Conservation (phyloP, 2,329 filamentous ascomycete genomes). For the Orbilia ellipsospora region DNA sequence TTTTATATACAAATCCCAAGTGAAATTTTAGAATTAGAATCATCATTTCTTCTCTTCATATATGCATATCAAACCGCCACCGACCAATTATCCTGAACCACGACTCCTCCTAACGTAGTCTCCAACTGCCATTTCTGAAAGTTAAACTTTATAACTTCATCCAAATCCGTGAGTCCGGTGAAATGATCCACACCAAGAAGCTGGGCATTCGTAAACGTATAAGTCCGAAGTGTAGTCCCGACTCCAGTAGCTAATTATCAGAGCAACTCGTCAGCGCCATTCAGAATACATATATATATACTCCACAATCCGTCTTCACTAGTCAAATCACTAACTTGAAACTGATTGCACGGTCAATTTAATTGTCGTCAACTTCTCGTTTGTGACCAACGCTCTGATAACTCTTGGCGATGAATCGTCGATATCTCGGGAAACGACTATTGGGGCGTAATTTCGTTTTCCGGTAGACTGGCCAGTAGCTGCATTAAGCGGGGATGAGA, state of each 20-base stretch:
- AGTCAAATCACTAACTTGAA: background rate
- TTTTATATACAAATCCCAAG: no score
- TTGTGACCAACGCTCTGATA: constrained; percentile 4
- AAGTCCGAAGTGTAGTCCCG: constrained; percentile 11
- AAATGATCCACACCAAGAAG: constrained; percentile 4
- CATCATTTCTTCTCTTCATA: background rate
- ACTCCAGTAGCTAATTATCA: constrained; percentile 4
- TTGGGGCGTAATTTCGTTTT: constrained; percentile 20
- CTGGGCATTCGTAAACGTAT: constrained; percentile 25
- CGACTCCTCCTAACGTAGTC: constrained; percentile 5
- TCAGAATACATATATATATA: background rate
- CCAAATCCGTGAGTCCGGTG: background rate
- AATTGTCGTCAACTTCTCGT: constrained; percentile 8
- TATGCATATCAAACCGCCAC: background rate
- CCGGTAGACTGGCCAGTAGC: constrained; percentile 2
- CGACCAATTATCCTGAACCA: constrained; percentile 8
- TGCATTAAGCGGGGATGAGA: background rate
- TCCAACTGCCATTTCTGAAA: constrained; percentile 20
- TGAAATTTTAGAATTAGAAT: background rate
- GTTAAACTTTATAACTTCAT: constrained; percentile 14
- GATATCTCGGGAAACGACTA: constrained; percentile 14
- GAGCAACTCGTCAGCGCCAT: background rate
- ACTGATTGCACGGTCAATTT: constrained; percentile 9
- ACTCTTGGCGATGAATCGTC: constrained; percentile 17
- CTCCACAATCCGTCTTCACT: background rate